Percentiles rank a stretch among this genome's conserved stretches.
Evolutionary conservation across 192 early-diverging fungal genomes (phyloP).

Genomic region (Chytriomyces sp.): DNA sequence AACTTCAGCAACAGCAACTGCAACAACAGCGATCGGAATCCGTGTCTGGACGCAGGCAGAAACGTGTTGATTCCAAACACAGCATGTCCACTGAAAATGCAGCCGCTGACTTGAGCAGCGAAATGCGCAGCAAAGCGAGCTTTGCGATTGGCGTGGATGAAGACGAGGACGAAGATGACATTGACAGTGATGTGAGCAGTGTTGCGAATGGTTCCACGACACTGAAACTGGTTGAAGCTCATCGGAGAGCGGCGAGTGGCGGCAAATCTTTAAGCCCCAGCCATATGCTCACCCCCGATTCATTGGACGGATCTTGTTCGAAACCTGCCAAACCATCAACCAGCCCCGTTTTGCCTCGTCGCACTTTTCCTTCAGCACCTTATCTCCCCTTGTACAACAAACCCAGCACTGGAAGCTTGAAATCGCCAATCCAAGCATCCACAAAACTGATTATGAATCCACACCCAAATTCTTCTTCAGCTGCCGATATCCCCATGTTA

Average conservation of each 20-base stretch:
- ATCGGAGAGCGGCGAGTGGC: background rate
- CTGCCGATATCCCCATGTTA: slow-evolving; percentile 24
- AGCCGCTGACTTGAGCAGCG: background rate
- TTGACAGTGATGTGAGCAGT: background rate
- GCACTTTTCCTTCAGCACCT: slow-evolving; percentile 33
- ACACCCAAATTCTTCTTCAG: slow-evolving; percentile 35
- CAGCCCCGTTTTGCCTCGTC: slow-evolving; percentile 11
- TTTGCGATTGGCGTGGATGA: slow-evolving; percentile 25
- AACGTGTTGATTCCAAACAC: too few species aligned
- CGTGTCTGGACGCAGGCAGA: background rate
- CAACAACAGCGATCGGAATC: background rate
- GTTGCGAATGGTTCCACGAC: background rate
- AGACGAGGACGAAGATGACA: slow-evolving; percentile 1
- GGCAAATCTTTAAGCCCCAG: background rate
- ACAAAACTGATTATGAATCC: slow-evolving; percentile 31
- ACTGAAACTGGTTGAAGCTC: background rate
- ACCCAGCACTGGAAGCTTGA: background rate
- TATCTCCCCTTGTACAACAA: slow-evolving; percentile 25
- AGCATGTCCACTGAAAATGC: background rate
- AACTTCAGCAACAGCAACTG: background rate
- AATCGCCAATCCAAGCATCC: slow-evolving; percentile 9
- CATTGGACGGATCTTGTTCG: too few species aligned
- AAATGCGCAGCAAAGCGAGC: slow-evolving; percentile 16
- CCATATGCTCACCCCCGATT: background rate
- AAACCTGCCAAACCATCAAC: background rate